These are phyloP conservation scores for Medicago arabica DNA, from an alignment of 306 rosid species.

Conservation along the genomic window DNA sequence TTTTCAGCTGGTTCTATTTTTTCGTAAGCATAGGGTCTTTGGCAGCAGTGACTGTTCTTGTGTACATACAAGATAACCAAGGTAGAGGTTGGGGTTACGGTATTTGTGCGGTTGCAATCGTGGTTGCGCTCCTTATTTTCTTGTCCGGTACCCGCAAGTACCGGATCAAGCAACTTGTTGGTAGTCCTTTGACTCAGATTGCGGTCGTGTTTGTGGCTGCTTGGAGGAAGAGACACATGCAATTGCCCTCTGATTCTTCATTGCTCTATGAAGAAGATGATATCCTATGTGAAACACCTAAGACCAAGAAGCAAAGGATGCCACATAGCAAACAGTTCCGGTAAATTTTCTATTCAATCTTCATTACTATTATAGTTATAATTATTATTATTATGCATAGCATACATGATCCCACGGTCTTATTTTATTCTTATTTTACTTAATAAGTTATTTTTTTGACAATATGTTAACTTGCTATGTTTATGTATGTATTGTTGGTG, in stretches of 20 bases:
- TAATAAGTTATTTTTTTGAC: no score
- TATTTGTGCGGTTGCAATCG: constrained; percentile 67
- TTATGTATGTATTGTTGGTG: not conserved
- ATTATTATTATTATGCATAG: not conserved
- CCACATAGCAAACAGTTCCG: constrained; percentile 74
- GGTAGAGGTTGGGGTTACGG: constrained; percentile 93
- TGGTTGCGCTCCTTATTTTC: constrained; percentile 55
- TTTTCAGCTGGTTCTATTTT: constrained; percentile 92
- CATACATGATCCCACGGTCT: not conserved
- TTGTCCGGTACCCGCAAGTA: constrained; percentile 72
- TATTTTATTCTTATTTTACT: no score
- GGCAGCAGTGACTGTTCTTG: constrained; percentile 74
- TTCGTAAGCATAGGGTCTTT: constrained; percentile 80
- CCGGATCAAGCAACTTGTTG: constrained; percentile 72
- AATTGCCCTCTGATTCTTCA: constrained; percentile 60
- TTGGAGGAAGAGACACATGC: constrained; percentile 61
- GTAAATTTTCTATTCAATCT: constrained; percentile 42
- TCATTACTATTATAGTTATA: no score
- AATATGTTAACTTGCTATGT: not conserved
- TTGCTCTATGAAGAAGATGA: constrained; percentile 51
- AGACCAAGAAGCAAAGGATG: constrained; percentile 61
- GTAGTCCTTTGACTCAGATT: constrained; percentile 89
- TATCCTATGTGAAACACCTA: constrained; percentile 4
- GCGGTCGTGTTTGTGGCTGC: constrained; percentile 70
- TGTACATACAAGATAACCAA: constrained; percentile 73